Conservation (phyloP, 208 protist genomes). For the Acanthamoeba culbertsoni region DNA sequence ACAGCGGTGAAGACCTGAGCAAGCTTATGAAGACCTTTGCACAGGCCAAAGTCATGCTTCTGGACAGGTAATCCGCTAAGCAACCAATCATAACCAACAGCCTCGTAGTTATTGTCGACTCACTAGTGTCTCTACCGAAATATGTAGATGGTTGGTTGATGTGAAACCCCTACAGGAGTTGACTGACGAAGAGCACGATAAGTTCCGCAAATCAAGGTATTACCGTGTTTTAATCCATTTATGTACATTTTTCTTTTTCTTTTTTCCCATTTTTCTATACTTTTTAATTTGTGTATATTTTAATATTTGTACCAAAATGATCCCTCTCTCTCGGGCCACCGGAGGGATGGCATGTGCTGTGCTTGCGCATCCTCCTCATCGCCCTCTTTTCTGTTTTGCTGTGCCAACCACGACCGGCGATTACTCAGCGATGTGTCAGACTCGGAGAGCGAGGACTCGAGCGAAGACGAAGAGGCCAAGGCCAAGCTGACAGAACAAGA, state of each 20-base stretch:
- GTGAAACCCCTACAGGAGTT: neutral
- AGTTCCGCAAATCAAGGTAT: no score
- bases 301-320: no score
- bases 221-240: neutral
- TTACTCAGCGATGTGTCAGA: neutral
- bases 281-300: no score
- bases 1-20: neutral
- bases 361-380: neutral
- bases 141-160: neutral
- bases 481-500: no score
- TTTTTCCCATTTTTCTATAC: no score
- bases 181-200: neutral
- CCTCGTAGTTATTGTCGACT: no score
- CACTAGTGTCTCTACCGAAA: no score
- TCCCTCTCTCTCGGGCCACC: no score
- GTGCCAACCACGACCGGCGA: neutral
- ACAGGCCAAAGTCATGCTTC: neutral
- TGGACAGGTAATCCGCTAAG: neutral
- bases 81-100: no score
- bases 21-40: slow-evolving; percentile 18
- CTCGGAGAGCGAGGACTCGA: neutral
- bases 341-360: neutral
- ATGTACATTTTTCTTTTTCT: neutral
- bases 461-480: neutral
- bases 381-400: neutral